Percentiles rank a stretch among this genome's conserved stretches.
Evolutionary conservation across 768 basidiomycete genomes (phyloP).

Genomic region (Leucocoprinus sp.): DNA sequence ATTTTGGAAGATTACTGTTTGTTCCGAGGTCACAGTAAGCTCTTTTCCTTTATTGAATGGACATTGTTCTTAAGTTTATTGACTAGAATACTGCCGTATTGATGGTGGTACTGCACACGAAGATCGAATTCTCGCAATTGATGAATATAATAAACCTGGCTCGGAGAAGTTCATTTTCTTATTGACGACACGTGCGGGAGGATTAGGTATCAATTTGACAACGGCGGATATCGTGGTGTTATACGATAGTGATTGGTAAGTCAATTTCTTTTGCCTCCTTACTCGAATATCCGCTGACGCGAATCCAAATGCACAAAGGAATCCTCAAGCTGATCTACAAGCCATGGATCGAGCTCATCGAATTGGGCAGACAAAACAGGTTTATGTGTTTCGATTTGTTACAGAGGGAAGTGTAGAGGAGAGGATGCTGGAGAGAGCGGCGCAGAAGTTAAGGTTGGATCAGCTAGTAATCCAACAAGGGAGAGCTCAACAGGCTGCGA

Average conservation of each 20-base stretch:
- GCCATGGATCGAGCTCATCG: conserved; percentile 98
- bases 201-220: conserved; percentile 93
- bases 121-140: conserved; percentile 90
- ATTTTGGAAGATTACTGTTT: conserved; percentile 97
- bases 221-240: conserved; percentile 91
- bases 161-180: conserved; percentile 97
- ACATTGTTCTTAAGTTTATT: background rate
- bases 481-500: conserved; percentile 65
- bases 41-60: conserved; percentile 3
- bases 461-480: conserved; percentile 98
- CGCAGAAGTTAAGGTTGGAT: conserved; percentile 90
- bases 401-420: conserved; percentile 96
- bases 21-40: conserved; percentile 81
- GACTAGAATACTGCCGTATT: conserved; percentile 87
- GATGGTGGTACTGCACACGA: conserved; percentile 96
- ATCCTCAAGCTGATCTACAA: conserved; percentile 97
- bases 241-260: conserved; percentile 93
- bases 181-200: conserved; percentile 93
- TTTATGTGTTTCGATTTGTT: conserved; percentile 95
- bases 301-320: conserved; percentile 49
- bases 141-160: conserved; percentile 92
- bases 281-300: background rate
- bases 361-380: conserved; percentile 95
- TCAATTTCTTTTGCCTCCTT: conserved; percentile 1
- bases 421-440: conserved; percentile 88